A percentile compares a stretch with the other conserved stretches of the same genome.
Evolutionary conservation across 2,329 filamentous ascomycete genomes (phyloP).

Genomic region (Hypoxylon sp.): DNA sequence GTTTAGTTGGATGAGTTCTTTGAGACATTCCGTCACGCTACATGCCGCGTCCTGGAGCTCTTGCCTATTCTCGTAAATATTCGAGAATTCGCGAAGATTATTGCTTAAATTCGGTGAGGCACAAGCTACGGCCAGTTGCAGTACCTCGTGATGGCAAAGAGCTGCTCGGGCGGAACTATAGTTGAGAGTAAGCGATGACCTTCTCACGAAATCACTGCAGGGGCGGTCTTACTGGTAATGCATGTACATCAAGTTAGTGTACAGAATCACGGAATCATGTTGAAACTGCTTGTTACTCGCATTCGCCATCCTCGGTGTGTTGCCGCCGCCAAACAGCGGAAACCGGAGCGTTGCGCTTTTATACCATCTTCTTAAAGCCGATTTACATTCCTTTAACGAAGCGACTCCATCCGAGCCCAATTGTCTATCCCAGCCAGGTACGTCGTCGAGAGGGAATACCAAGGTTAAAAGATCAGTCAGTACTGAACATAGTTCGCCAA

Average conservation of each 20-base stretch:
- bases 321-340: conserved; percentile 55
- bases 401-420: conserved; percentile 52
- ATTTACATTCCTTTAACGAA: conserved; percentile 55
- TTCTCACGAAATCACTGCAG: background rate
- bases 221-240: conserved; percentile 61
- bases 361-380: conserved; percentile 57
- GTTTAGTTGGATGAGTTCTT: conserved; percentile 61
- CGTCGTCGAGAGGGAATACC: conserved; percentile 60
- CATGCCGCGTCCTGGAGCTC: conserved; percentile 61
- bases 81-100: conserved; percentile 52
- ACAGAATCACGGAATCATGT: conserved; percentile 60
- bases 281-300: conserved; percentile 51
- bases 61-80: conserved; percentile 57
- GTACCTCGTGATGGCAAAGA: conserved; percentile 62
- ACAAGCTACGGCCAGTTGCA: conserved; percentile 59
- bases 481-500: conserved; percentile 61
- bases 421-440: conserved; percentile 56
- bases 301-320: conserved; percentile 46
- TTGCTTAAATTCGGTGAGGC: conserved; percentile 53
- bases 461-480: conserved; percentile 62
- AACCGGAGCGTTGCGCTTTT: conserved; percentile 56
- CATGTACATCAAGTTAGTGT: conserved; percentile 65
- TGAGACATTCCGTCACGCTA: conserved; percentile 61
- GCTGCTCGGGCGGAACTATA: conserved; percentile 59
- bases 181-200: conserved; percentile 23